Base-by-base conservation (phyloP, 495 filamentous ascomycete species). In the Penicillium psychrofluorescens region DNA sequence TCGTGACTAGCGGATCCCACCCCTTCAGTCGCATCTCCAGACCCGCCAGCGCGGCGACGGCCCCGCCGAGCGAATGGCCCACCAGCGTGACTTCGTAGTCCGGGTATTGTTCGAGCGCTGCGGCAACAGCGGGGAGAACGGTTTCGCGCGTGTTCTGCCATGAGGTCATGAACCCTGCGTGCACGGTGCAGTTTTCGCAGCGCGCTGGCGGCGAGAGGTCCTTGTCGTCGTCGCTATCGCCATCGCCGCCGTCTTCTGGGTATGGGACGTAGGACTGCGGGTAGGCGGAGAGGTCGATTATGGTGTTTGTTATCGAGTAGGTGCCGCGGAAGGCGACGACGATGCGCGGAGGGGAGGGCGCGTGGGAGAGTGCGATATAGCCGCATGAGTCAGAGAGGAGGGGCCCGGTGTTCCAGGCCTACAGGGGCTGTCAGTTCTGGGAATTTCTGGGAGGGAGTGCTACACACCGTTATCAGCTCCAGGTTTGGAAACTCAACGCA, bases 311-410 rank as follows among this genome's bases (percentile, higher is more conserved):
- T 49, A 98, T 72, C 32, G 87, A 94, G 60, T 96, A 96, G 10
- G 92, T 97, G 9, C 94, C 92, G 13, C 92, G 80, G 54, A 97
- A 97, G 10, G 90, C 91, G n/a, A 97, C 74, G 27, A 98, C 73
- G 43, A 98, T 88, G 45, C 79, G 73, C 13, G 71, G 70, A 9
- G 63, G 50, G 0, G 66, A 71, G 1, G 80, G 76, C 5, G 65
- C 43, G 56, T 95, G 86, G 36, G 89, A 89, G 29, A 97, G 69
- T 0, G 86, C 92, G 39, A 98, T 79, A 65, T 92, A 98, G 46
- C 92, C 92, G 63, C 90, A 96, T 48, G 86, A 91, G 62, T 97
- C 92, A 36, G 85, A 85, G 52, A 96, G 71, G 12, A 95, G 70
- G 10, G 83, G 71, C 6, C 94, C 92, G 0, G 92, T 95, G 53